Evolutionary conservation across 1,284 basidiomycete genomes (phyloP), one percentile per base, ranked within the genome.

Genomic region (Tetrapyrgos nigripes): DNA sequence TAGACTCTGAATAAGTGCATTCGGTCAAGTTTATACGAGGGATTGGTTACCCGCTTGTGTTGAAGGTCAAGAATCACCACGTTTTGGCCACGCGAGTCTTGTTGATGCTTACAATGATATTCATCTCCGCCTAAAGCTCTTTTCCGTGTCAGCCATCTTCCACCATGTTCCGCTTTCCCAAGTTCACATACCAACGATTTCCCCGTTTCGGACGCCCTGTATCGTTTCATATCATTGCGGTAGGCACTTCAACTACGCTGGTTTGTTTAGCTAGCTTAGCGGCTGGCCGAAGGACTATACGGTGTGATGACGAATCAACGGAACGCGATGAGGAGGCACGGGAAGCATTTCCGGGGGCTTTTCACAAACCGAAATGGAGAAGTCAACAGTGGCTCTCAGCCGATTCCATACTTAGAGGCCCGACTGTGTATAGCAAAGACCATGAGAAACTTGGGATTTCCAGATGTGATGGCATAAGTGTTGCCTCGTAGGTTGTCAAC

Each of bases 401-500:
- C 10, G 59, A 61, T 23, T 19, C 44, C n/a, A 46, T 57, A 11
- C 26, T 61, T 35, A 13, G 31, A 8, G 35, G 59, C n/a, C 59
- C 55, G 23, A 50, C 45, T 3, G 57, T 55, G 59, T 61, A 46
- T 28, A 13, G 14, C 6, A 40, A 44, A 26, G 43, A 29, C 14
- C n/a, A n/a, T n/a, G n/a, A n/a, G n/a, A n/a, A n/a, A n/a, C 4
- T 55, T 37, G 59, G 59, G 13, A 53, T 61, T 3, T 47, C 37
- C 17, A 33, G 59, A 10, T 61, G 59, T 37, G 59, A 61, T 57
- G 59, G 51, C 14, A 40, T 61, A 17, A 61, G 52, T 49, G 46
- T 61, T 19, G 26, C 29, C 29, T 51, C 59, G 59, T 61, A 40
- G 37, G 59, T 60, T 13, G 6, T n/a, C n/a, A n/a, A n/a, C n/a